A percentile compares a stretch with the other conserved stretches of the same genome.
Conservation (phyloP, 75 land plant species). For the Sequoiadendron giganteum region DNA sequence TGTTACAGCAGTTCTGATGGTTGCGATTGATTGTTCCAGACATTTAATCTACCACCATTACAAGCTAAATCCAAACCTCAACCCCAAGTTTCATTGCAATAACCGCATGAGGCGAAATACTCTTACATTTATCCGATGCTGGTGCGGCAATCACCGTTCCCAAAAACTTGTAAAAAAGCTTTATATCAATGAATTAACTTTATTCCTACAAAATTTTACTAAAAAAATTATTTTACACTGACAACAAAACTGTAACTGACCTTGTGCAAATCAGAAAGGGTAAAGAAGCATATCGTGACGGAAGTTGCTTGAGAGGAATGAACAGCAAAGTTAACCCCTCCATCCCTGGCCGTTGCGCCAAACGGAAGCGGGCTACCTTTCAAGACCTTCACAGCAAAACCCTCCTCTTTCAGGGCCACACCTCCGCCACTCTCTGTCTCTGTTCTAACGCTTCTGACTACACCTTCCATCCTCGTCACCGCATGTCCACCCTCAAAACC, state of each 20-base stretch:
- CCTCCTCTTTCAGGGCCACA: conserved; percentile 3
- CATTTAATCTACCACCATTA: not conserved
- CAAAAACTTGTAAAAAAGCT: too few species aligned
- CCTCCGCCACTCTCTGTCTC: not conserved
- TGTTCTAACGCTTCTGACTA: not conserved
- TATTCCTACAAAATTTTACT: too few species aligned
- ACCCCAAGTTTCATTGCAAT: not conserved
- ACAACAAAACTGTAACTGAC: conserved; percentile 16
- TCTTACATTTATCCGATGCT: not conserved
- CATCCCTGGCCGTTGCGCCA: conserved; percentile 74
- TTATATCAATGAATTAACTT: too few species aligned
- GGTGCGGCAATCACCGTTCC: too few species aligned
- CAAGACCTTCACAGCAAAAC: conserved; percentile 15
- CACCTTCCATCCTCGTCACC: not conserved
- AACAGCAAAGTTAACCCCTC: conserved; percentile 85
- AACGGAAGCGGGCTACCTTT: conserved; percentile 71
- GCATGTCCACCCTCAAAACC: not conserved
- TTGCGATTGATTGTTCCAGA: not conserved
- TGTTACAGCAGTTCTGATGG: not conserved
- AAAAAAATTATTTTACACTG: too few species aligned
- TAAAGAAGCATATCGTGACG: conserved; percentile 70
- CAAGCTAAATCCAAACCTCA: not conserved
- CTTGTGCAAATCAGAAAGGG: conserved; percentile 62
- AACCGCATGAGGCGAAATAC: not conserved
- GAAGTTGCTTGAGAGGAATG: conserved; percentile 68